Evolutionary conservation across 108 stramenopile species (phyloP).

Genomic region (Fragilaria crotonensis): DNA sequence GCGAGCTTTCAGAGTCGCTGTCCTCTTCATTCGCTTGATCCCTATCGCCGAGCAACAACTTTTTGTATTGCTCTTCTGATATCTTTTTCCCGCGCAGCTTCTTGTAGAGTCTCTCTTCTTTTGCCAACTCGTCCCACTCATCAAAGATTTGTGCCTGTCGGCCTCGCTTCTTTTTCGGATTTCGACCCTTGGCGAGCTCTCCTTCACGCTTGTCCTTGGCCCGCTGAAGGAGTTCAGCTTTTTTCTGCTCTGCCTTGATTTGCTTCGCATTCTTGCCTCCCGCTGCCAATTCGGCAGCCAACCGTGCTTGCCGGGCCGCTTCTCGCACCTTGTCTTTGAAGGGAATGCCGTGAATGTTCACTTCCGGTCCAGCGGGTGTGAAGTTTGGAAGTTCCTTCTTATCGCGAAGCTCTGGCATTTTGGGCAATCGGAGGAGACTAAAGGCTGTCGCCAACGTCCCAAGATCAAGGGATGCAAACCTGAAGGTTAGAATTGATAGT

Average conservation of each 20-base stretch:
- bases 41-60: conserved; percentile 40
- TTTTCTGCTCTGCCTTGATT: conserved; percentile 79
- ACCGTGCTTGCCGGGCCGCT: conserved; percentile 82
- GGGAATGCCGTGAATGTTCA: conserved; percentile 72
- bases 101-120: conserved; percentile 92
- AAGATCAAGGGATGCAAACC: conserved; percentile 88
- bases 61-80: conserved; percentile 73
- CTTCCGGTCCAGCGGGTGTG: conserved; percentile 64
- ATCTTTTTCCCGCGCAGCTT: conserved; percentile 82
- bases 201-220: conserved; percentile 47
- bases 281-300: conserved; percentile 73
- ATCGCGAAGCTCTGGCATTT: conserved; percentile 95
- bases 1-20: conserved; percentile 14
- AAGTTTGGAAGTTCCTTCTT: conserved; percentile 55
- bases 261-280: conserved; percentile 89
- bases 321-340: conserved; percentile 90
- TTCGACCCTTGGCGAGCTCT: conserved; percentile 77
- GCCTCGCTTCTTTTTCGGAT: conserved; percentile 88
- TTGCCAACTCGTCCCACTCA: conserved; percentile 98
- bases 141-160: conserved; percentile 78
- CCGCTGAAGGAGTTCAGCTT: conserved; percentile 56
- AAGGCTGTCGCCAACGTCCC: conserved; percentile 85
- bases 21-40: conserved; percentile 12
- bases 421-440: conserved; percentile 89
- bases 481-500: conserved; percentile 25